A percentile compares a stretch with the other conserved stretches of the same genome.
phyloP scores from a whole-genome alignment of 2,329 filamentous ascomycete species.

The Ophiostoma australiae region DNA sequence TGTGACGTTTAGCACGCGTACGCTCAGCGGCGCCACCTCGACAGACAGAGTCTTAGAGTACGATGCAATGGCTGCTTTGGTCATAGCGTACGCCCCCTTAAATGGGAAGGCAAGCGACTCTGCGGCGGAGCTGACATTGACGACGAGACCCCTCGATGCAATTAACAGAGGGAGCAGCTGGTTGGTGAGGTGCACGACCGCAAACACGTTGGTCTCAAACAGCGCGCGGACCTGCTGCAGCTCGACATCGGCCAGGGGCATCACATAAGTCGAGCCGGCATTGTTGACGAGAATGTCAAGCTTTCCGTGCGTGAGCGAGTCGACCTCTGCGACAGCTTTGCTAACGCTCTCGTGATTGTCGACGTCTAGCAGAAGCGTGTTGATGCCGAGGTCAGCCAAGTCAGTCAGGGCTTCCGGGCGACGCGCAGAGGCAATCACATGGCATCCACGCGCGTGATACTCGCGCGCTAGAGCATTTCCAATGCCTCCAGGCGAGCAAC shows the following conservation, averaged over 20 bases:
- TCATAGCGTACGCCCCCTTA: conserved; percentile 48
- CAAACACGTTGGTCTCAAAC: conserved; percentile 55
- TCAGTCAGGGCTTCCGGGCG: conserved; percentile 34
- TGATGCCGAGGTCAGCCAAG: conserved; percentile 30
- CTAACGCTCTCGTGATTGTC: conserved; percentile 31
- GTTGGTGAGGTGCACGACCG: conserved; percentile 50
- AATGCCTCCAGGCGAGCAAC: conserved; percentile 34
- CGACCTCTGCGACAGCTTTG: conserved; percentile 34
- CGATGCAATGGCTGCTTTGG: conserved; percentile 49
- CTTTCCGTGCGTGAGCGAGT: conserved; percentile 38
- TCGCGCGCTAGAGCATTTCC: conserved; percentile 34
- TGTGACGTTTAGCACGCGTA: conserved; percentile 52
- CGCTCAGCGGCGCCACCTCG: conserved; percentile 49
- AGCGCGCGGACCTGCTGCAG: conserved; percentile 47
- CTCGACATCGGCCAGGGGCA: conserved; percentile 48
- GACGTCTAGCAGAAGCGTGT: conserved; percentile 33
- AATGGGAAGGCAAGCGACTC: conserved; percentile 50
- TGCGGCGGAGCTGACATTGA: conserved; percentile 52
- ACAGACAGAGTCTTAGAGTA: conserved; percentile 51
- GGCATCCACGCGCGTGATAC: conserved; percentile 34
- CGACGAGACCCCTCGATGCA: conserved; percentile 45
- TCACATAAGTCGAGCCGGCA: conserved; percentile 42
- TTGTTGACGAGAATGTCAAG: conserved; percentile 58
- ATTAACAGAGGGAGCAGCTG: conserved; percentile 48
- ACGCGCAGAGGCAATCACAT: conserved; percentile 40